These are phyloP conservation scores for Gentiana macrophylla DNA, from an alignment of 257 asterid genomes.

Conservation along the genomic window DNA sequence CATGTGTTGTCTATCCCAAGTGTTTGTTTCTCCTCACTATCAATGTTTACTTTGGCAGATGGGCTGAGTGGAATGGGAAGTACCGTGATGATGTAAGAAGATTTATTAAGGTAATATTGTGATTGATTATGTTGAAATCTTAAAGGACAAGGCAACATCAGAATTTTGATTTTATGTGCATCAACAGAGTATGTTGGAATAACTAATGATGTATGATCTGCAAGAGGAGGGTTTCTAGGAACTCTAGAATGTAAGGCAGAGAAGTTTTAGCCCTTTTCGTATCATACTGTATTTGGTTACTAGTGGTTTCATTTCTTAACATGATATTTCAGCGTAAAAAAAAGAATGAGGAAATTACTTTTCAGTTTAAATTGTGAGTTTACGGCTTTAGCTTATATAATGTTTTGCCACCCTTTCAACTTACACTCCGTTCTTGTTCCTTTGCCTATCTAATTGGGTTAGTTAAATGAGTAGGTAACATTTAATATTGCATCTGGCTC, in stretches of 20 bases:
- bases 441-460: not conserved
- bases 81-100: constrained; percentile 88
- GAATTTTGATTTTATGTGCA: not conserved
- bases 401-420: too few species aligned
- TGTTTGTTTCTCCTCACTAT: not conserved
- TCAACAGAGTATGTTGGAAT: not conserved
- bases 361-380: too few species aligned
- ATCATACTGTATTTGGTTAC: not conserved
- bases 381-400: too few species aligned
- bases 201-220: constrained; percentile 7
- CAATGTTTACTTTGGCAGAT: constrained; percentile 41
- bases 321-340: too few species aligned
- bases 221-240: not conserved
- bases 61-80: constrained; percentile 99
- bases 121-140: constrained; percentile 1
- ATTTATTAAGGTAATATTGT: constrained; percentile 68
- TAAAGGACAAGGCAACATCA: not conserved
- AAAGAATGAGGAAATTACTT: too few species aligned
- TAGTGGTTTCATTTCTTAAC: not conserved
- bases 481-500: not conserved
- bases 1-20: not conserved
- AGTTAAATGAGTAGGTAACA: not conserved
- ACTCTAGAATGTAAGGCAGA: not conserved
- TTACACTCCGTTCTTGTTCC: too few species aligned
- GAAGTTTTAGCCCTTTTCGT: not conserved